Evolutionary conservation across 2,329 filamentous ascomycete species (phyloP).

Genomic region (Phoma herbarum): DNA sequence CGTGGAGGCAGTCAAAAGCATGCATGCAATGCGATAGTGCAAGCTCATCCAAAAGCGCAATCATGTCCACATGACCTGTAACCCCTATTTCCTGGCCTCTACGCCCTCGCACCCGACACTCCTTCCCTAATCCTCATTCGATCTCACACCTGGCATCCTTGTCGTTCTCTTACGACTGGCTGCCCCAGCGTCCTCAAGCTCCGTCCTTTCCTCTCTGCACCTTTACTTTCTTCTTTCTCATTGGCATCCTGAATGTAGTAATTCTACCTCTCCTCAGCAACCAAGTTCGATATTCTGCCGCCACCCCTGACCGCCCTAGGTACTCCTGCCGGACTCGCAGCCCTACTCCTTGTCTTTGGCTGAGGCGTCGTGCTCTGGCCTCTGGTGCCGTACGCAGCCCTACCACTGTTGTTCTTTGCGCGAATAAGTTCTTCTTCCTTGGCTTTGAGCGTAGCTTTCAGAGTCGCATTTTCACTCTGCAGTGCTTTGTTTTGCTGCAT

Average conservation of each 20-base stretch:
- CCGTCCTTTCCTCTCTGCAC: no score
- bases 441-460: slow-evolving; percentile 27
- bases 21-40: not conserved
- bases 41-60: not conserved
- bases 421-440: slow-evolving; percentile 38
- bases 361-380: slow-evolving; percentile 42
- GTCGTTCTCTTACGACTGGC: not conserved
- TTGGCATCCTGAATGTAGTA: not conserved
- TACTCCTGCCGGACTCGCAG: slow-evolving; percentile 35
- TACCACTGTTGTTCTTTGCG: slow-evolving; percentile 28
- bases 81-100: not conserved
- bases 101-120: not conserved
- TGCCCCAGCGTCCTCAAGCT: not conserved
- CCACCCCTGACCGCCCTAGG: not conserved
- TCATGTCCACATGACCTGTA: not conserved
- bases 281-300: slow-evolving; percentile 6
- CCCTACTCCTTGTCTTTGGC: slow-evolving; percentile 39
- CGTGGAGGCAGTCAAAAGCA: not conserved
- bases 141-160: not conserved
- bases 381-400: slow-evolving; percentile 40
- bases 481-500: slow-evolving; percentile 18
- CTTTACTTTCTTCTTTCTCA: not conserved
- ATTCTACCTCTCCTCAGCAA: slow-evolving; percentile 12
- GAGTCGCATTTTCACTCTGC: slow-evolving; percentile 20
- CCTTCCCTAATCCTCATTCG: not conserved